Percentiles rank a stretch among this genome's conserved stretches.
Evolutionary conservation across 176 grass and related monocot genomes (phyloP).

Genomic region (Phragmites australis): DNA sequence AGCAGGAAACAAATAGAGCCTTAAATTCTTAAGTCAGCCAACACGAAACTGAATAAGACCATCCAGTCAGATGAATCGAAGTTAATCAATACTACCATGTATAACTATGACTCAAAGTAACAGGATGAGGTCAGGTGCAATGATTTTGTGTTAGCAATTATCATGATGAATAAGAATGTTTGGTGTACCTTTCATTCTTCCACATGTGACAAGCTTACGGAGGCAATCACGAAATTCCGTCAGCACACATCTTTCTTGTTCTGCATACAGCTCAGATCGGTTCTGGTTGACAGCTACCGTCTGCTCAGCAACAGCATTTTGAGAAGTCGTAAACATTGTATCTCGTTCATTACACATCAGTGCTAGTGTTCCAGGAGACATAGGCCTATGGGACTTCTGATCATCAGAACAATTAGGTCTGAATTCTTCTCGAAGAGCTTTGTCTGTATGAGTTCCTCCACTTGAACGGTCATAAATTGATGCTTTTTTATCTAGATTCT

Average conservation of each 20-base stretch:
- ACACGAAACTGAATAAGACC: neutral
- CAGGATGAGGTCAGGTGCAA: neutral
- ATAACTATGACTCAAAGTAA: neutral
- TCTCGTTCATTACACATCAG: constrained; percentile 91
- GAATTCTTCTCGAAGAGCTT: constrained; percentile 52
- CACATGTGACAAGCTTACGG: constrained; percentile 64
- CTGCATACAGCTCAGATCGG: constrained; percentile 57
- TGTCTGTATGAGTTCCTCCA: constrained; percentile 43
- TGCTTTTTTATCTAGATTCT: constrained; percentile 43
- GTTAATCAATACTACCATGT: neutral
- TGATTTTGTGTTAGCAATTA: constrained; percentile 18
- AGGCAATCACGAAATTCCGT: constrained; percentile 79
- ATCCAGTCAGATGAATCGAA: neutral
- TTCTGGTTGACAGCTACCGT: constrained; percentile 45
- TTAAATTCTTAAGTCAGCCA: neutral
- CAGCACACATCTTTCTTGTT: constrained; percentile 87
- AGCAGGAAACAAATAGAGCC: too few species aligned
- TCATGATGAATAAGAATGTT: constrained; percentile 21
- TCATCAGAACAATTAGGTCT: constrained; percentile 49
- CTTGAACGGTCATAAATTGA: constrained; percentile 49
- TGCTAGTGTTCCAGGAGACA: constrained; percentile 89
- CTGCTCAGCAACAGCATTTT: constrained; percentile 40
- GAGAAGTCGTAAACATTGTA: constrained; percentile 56
- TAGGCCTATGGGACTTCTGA: constrained; percentile 66
- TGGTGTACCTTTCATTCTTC: constrained; percentile 83